phyloP scores from a whole-genome alignment of 116 monocot species.

The Cymodocea nodosa region DNA sequence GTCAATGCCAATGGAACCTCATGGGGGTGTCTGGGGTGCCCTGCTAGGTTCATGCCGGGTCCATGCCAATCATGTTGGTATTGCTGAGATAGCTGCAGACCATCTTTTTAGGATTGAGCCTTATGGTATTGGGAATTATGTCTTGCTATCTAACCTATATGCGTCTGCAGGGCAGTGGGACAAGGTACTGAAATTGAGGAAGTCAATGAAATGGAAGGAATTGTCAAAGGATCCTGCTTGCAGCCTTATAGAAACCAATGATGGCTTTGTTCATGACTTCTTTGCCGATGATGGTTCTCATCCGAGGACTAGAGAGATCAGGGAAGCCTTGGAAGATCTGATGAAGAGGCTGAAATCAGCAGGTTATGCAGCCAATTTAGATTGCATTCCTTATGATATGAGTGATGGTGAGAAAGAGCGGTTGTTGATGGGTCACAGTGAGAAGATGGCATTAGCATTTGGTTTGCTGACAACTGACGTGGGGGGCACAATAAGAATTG shows the following conservation, averaged over 20 bases:
- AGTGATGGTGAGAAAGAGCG: slow-evolving; percentile 45
- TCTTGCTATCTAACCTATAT: slow-evolving; percentile 42
- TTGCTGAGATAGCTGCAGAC: slow-evolving; percentile 41
- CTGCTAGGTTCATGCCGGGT: slow-evolving; percentile 62
- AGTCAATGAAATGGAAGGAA: slow-evolving; percentile 36
- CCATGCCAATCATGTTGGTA: slow-evolving; percentile 23
- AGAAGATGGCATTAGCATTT: slow-evolving; percentile 68
- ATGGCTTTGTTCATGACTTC: slow-evolving; percentile 62
- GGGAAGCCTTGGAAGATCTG: slow-evolving; percentile 31
- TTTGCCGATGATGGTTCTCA: slow-evolving; percentile 41
- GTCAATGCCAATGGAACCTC: slow-evolving; percentile 37
- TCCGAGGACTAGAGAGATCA: slow-evolving; percentile 37
- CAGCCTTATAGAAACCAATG: slow-evolving; percentile 42
- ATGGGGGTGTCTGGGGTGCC: slow-evolving; percentile 50
- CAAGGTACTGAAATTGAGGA: slow-evolving; percentile 51
- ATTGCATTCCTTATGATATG: slow-evolving; percentile 38
- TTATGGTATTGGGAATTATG: slow-evolving; percentile 39
- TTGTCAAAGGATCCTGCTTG: slow-evolving; percentile 48
- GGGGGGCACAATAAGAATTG: slow-evolving; percentile 32
- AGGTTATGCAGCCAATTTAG: slow-evolving; percentile 42
- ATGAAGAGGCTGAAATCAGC: slow-evolving; percentile 28
- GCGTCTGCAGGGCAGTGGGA: slow-evolving; percentile 64
- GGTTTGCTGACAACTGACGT: slow-evolving; percentile 27
- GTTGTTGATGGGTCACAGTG: slow-evolving; percentile 58
- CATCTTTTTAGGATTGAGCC: slow-evolving; percentile 51